Conservation (phyloP, 1,284 basidiomycete species). For the Fomitiporia mediterranea region DNA sequence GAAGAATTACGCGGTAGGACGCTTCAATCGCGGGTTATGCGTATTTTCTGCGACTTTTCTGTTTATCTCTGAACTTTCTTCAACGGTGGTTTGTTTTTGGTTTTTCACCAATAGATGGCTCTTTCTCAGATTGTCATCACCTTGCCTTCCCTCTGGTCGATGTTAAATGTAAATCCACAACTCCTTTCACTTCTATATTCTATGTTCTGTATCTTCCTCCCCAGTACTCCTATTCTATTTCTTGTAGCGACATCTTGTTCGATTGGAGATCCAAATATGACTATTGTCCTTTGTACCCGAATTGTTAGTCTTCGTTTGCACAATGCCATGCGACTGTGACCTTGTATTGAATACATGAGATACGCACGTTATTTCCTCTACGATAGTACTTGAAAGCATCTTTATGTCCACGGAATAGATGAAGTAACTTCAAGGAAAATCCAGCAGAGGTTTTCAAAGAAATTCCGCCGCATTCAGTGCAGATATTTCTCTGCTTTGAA, state of each 20-base stretch:
- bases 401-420: too few relatives aligned
- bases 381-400: too few relatives aligned
- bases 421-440: too few relatives aligned
- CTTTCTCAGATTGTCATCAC: neutral
- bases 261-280: conserved; percentile 12
- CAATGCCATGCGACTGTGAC: neutral
- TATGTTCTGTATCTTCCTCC: conserved; percentile 6
- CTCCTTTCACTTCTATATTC: neutral
- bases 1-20: neutral
- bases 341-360: neutral
- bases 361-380: too few relatives aligned
- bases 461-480: too few relatives aligned
- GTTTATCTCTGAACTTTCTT: neutral
- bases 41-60: conserved; percentile 10
- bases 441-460: too few relatives aligned
- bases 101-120: conserved; percentile 17
- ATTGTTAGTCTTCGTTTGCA: neutral
- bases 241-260: conserved; percentile 1
- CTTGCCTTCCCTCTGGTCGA: conserved; percentile 13
- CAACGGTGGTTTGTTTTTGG: too few relatives aligned
- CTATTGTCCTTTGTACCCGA: conserved; percentile 9
- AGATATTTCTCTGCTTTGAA: conserved; percentile 35
- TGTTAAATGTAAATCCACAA: too few relatives aligned
- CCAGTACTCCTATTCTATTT: neutral
- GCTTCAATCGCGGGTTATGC: neutral